Evolutionary conservation across 2,329 filamentous ascomycete genomes (phyloP).

Genomic region (Penicillium oxalicum): DNA sequence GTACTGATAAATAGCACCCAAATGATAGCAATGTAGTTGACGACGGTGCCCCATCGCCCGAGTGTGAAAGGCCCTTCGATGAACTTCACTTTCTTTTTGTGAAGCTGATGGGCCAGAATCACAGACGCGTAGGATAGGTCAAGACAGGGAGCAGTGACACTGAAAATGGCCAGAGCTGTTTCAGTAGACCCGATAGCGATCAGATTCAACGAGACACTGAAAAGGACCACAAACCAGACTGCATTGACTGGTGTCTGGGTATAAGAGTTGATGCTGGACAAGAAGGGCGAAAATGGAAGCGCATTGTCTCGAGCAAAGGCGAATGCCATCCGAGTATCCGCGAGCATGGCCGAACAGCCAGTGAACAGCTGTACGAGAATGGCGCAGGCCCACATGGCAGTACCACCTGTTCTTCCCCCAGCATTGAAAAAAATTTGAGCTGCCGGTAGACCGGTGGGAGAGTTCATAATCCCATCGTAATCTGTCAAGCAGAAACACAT

Average conservation of each 20-base stretch:
- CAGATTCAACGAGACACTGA: slow-evolving; percentile 49
- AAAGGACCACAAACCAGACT: slow-evolving; percentile 58
- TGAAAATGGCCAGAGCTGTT: slow-evolving; percentile 47
- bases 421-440: slow-evolving; percentile 57
- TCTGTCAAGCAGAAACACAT: slow-evolving; percentile 59
- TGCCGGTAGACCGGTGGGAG: slow-evolving; percentile 56
- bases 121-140: slow-evolving; percentile 55
- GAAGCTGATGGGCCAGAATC: slow-evolving; percentile 53
- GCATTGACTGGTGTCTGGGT: slow-evolving; percentile 58
- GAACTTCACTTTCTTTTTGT: slow-evolving; percentile 48
- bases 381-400: slow-evolving; percentile 56
- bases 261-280: slow-evolving; percentile 47
- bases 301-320: slow-evolving; percentile 56
- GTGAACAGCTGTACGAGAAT: slow-evolving; percentile 62
- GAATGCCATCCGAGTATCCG: slow-evolving; percentile 58
- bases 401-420: slow-evolving; percentile 51
- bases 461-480: slow-evolving; percentile 50
- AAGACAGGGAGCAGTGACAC: slow-evolving; percentile 48
- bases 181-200: slow-evolving; percentile 42
- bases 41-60: slow-evolving; percentile 49
- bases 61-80: slow-evolving; percentile 55
- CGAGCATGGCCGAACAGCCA: slow-evolving; percentile 58
- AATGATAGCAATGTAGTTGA: slow-evolving; percentile 52
- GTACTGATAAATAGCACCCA: slow-evolving; percentile 60
- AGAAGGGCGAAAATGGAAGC: slow-evolving; percentile 55